Conservation (phyloP, 2,329 filamentous ascomycete species). For the Dryadomyces quercus-mongolicae region DNA sequence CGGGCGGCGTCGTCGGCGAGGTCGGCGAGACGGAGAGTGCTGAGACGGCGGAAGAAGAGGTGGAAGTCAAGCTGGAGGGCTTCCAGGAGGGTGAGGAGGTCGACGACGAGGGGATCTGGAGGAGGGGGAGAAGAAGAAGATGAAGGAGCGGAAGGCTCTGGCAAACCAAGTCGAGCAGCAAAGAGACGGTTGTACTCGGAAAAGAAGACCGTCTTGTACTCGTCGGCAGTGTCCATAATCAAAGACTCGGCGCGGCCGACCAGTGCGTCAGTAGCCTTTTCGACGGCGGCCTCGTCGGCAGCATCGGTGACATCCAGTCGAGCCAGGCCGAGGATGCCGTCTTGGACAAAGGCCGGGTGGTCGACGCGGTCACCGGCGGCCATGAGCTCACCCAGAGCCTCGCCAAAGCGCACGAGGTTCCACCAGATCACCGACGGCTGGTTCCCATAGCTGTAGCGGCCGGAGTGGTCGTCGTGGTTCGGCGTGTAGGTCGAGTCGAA, state of each 20-base stretch:
- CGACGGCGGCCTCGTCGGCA: constrained; percentile 32
- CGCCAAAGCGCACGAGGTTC: constrained; percentile 87
- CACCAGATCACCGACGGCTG: constrained; percentile 97
- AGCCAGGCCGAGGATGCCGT: constrained; percentile 44
- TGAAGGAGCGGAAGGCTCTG: not conserved
- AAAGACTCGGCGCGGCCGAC: constrained; percentile 71
- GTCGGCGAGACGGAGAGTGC: constrained; percentile 46
- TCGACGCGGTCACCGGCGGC: constrained; percentile 67
- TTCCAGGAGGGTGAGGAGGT: constrained; percentile 71
- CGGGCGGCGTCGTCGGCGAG: constrained; percentile 53
- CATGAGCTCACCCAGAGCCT: constrained; percentile 77
- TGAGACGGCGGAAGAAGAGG: constrained; percentile 78
- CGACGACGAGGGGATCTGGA: constrained; percentile 72
- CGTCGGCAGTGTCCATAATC: constrained; percentile 70
- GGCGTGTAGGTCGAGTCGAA: constrained; percentile 93
- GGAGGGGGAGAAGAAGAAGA: constrained; percentile 31
- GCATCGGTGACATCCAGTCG: constrained; percentile 3
- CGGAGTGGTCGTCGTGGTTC: constrained; percentile 84
- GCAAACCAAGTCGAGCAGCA: constrained; percentile 63
- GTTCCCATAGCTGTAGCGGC: constrained; percentile 86
- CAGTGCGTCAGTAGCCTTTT: constrained; percentile 57
- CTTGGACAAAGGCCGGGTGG: constrained; percentile 53
- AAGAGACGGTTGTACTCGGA: constrained; percentile 84
- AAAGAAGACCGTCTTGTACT: constrained; percentile 80
- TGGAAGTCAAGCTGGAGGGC: constrained; percentile 82